Base-by-base conservation (phyloP, 371 early-diverging fungal genomes). In the Mucor saturninus region DNA sequence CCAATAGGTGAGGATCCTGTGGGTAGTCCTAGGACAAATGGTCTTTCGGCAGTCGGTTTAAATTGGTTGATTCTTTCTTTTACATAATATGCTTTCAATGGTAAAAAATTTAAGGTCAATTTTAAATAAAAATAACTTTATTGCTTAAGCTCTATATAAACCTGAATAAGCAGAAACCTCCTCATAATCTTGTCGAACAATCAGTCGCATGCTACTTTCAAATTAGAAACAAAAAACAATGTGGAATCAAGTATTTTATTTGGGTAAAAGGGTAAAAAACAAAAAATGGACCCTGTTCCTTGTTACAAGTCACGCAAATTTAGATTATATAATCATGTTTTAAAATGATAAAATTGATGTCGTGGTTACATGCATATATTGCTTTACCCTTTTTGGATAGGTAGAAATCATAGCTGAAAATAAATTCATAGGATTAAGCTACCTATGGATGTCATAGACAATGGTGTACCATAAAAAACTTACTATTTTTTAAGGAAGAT, bases 1-100 rank as follows among this genome's bases (percentile, higher is more conserved):
- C 80, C 83, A 46, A 86, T 73, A 31, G 88, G 88, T 6, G 87
- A 86, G 13, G 86, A 86, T 14, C 88, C 88, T 2, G 88, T 88
- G 21, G 88, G 87, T 3, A 88, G 74, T 2, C 88, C 88, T 26
- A 88, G 62, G 13, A 86, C 88, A 72, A 88, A 88, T 2, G 88
- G 88, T 46, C 83, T 67, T 43, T 77, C 75, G 49, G 71, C 68
- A 14, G 87, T 79, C 14, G 88, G 87, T 42, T 72, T 72, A 67
- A 88, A 88, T 56, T 83, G 82, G 59, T 83, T 79, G 67, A 88
- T 86, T 56, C 88, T 76, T 69, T 80, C 77, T 29, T 77, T 75
- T 51, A 88, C 77, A 70, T 88, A 88, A 75, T 83, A 75, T 30
- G 88, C 86, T 73, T 71, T 49, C 32, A n/a, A 15, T 10, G 3